Percentiles rank a stretch among this genome's conserved stretches.
Evolutionary conservation across 1,139 yeast genomes (phyloP).

Genomic region (Hyphopichia buzzinii): DNA sequence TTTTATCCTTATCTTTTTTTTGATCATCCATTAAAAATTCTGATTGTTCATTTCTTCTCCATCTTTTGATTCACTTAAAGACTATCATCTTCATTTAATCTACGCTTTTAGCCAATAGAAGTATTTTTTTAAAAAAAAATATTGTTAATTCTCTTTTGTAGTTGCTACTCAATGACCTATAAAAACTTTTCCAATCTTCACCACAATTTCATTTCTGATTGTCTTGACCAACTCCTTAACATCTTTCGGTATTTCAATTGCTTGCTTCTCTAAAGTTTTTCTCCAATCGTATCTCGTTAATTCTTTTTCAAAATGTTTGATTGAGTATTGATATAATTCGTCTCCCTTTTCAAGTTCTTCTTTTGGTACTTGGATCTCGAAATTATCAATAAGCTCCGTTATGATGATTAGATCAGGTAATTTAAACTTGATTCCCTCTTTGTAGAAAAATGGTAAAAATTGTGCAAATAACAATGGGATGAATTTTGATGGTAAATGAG

Average conservation of each 20-base stretch:
- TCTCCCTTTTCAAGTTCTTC: slow-evolving; percentile 31
- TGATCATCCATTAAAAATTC: not conserved
- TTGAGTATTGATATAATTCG: slow-evolving; percentile 30
- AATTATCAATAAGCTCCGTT: slow-evolving; percentile 48
- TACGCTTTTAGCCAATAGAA: not conserved
- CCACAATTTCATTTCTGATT: slow-evolving; percentile 33
- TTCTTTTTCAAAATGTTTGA: slow-evolving; percentile 21
- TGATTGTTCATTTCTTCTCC: not conserved
- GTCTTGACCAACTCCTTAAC: slow-evolving; percentile 22
- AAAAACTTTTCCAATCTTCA: slow-evolving; percentile 41
- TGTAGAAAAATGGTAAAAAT: slow-evolving; percentile 41
- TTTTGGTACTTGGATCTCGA: slow-evolving; percentile 28
- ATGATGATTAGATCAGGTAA: slow-evolving; percentile 47
- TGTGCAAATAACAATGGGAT: slow-evolving; percentile 52
- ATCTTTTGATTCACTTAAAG: not conserved
- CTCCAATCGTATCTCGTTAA: slow-evolving; percentile 36
- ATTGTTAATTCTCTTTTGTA: slow-evolving; percentile 6
- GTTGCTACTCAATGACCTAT: slow-evolving; percentile 11
- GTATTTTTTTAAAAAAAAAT: not conserved
- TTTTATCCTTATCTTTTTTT: slow-evolving; percentile 1
- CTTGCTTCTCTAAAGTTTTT: slow-evolving; percentile 14
- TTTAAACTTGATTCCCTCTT: slow-evolving; percentile 25
- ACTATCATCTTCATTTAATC: not conserved
- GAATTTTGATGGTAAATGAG: slow-evolving; percentile 61
- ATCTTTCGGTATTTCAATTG: slow-evolving; percentile 20